Conservation (phyloP, 495 filamentous ascomycete genomes). For the Cudoniella acicularis region DNA sequence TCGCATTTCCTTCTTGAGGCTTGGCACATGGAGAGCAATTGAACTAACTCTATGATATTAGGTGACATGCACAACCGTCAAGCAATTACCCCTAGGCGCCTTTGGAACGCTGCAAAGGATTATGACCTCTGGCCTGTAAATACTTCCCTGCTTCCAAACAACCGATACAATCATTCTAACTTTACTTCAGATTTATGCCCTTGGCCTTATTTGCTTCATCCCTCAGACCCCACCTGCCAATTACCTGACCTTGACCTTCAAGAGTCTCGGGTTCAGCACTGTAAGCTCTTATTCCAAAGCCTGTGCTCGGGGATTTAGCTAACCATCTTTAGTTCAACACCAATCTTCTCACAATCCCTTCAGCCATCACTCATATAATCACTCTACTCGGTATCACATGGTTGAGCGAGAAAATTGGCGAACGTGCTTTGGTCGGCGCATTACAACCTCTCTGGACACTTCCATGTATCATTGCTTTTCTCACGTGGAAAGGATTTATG, state of each 20-base stretch:
- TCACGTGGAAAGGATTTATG: constrained; percentile 32
- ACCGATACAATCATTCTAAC: not conserved
- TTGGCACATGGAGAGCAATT: not conserved
- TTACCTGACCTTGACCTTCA: constrained; percentile 62
- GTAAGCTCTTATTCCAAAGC: not conserved
- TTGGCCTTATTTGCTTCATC: constrained; percentile 52
- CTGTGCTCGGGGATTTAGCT: not conserved
- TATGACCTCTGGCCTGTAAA: constrained; percentile 62
- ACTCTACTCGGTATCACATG: constrained; percentile 49
- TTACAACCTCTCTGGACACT: constrained; percentile 55
- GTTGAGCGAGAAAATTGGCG: constrained; percentile 53
- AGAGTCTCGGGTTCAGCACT: constrained; percentile 58
- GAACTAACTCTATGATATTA: constrained; percentile 13
- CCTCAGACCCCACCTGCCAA: constrained; percentile 46
- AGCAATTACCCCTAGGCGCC: constrained; percentile 51
- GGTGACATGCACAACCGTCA: constrained; percentile 51
- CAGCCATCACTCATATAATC: constrained; percentile 45
- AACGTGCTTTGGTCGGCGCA: constrained; percentile 47
- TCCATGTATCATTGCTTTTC: constrained; percentile 51
- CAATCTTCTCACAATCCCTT: constrained; percentile 66
- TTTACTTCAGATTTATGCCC: constrained; percentile 32
- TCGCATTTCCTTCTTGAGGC: not conserved
- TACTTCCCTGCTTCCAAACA: not conserved
- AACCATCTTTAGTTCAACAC: constrained; percentile 44
- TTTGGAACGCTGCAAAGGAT: constrained; percentile 58